Percentiles rank a stretch among this genome's conserved stretches.
Evolutionary conservation across 2,329 filamentous ascomycete species (phyloP).

Genomic region (Alternaria burnsii): DNA sequence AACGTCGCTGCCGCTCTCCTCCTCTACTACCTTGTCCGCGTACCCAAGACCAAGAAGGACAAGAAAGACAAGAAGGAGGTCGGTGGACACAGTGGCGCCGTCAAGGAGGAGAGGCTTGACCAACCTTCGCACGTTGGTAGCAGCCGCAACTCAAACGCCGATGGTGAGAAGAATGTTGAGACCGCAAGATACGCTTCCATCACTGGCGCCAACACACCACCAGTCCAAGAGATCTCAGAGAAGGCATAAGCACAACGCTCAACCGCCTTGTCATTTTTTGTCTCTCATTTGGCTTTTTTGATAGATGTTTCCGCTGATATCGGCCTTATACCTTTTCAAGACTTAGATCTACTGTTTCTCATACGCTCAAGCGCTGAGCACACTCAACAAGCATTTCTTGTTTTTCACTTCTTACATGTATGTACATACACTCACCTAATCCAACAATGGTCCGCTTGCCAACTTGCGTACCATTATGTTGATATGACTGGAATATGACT

Average conservation of each 20-base stretch:
- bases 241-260: conserved; percentile 17
- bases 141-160: conserved; percentile 14
- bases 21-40: conserved; percentile 64
- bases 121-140: conserved; percentile 17
- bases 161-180: conserved; percentile 20
- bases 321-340: background rate
- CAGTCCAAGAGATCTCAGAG: conserved; percentile 18
- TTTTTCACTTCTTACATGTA: conserved; percentile 2
- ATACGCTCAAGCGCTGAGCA: conserved; percentile 16
- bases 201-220: conserved; percentile 18
- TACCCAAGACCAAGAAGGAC: conserved; percentile 61
- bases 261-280: background rate
- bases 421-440: conserved; percentile 9
- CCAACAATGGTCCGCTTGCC: conserved; percentile 6
- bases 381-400: conserved; percentile 3
- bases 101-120: conserved; percentile 13
- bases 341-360: conserved; percentile 10
- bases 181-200: conserved; percentile 21
- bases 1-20: conserved; percentile 60
- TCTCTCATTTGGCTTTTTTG: background rate
- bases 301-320: background rate
- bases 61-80: conserved; percentile 22
- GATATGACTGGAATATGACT: conserved; percentile 3
- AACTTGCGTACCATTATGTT: conserved; percentile 5
- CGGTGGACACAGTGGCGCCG: conserved; percentile 8